Conservation (phyloP, 163 green algal species). For the Chloromonas sp. region DNA sequence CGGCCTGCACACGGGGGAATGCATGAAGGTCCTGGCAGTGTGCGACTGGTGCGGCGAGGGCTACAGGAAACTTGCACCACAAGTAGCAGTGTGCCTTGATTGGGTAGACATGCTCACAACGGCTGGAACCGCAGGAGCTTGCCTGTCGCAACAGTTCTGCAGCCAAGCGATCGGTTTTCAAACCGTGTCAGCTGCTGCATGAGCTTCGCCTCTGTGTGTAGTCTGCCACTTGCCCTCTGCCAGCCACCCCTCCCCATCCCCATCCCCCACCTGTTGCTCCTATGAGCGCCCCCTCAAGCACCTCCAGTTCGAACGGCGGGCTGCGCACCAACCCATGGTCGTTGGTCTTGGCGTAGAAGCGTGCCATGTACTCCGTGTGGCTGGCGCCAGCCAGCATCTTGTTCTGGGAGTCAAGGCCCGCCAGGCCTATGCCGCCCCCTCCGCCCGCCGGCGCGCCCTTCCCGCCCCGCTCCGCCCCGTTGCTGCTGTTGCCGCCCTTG, state of each 20-base stretch:
- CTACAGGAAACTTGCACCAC: too few relatives aligned
- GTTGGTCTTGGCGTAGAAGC: conserved; percentile 26
- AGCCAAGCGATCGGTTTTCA: too few relatives aligned
- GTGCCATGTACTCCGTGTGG: conserved; percentile 36
- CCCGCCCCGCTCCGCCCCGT: not conserved
- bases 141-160: too few relatives aligned
- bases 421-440: not conserved
- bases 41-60: too few relatives aligned
- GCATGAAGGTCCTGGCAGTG: not conserved
- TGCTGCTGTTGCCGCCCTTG: not conserved
- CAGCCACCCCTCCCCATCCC: too few relatives aligned
- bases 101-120: too few relatives aligned
- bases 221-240: too few relatives aligned
- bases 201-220: too few relatives aligned
- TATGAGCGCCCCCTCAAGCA: conserved; percentile 86
- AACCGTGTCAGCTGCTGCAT: too few relatives aligned
- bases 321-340: conserved; percentile 8
- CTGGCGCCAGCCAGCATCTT: conserved; percentile 9
- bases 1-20: conserved; percentile 39
- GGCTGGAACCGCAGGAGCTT: too few relatives aligned
- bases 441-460: not conserved
- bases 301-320: conserved; percentile 89
- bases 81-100: too few relatives aligned
- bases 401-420: not conserved
- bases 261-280: conserved; percentile 60